Base-by-base conservation (phyloP, 768 basidiomycete genomes). In the Calocera viscosa region DNA sequence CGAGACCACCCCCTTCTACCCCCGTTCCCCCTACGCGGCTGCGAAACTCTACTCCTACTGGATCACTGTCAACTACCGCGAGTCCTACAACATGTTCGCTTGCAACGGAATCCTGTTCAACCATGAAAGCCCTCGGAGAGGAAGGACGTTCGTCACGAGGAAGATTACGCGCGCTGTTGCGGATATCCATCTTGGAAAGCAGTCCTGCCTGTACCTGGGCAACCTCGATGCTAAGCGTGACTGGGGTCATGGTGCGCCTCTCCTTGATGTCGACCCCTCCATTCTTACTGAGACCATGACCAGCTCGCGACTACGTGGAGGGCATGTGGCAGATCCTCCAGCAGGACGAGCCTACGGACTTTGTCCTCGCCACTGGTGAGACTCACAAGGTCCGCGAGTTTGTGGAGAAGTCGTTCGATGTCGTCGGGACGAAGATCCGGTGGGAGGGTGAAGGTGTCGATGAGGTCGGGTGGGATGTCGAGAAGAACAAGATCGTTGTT, bases 321-420 rank as follows among this genome's bases (percentile, higher is more conserved):
- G 94, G 94, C 41, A 96, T 96, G 94, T 96, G 94, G 93, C 82
- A 82, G 73, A 93, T 98, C 85, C 85, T 97, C 49, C 94, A 98
- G 76, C 92, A 95, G 76, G 80, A 86, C 7, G 68, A 72, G 24
- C 79, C 94, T 0, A 85, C 93, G 11, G 94, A 98, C 78, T 98
- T 90, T 72, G 93, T 96, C 65, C 89, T 96, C 53, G 93, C 94
- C 0, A 96, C 93, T 0, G 93, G 93, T 32, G 95, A 98, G 81
- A 97, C 92, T 33, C 94, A 98, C 76, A 86, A 86, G 41, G 94
- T 98, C 30, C 86, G 91, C 67, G 93, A 97, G 78, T 96, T 86
- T 71, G 91, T 97, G 72, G 86, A 93, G 74, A 92, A 90, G 77
- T 76, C 95, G 22, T 97, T 98, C 75, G 78, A 71, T 1, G 77